Evolutionary conservation across 148 eudicot genomes (phyloP), one percentile per base, ranked within the genome.

Genomic region (Rhododendron simsii): DNA sequence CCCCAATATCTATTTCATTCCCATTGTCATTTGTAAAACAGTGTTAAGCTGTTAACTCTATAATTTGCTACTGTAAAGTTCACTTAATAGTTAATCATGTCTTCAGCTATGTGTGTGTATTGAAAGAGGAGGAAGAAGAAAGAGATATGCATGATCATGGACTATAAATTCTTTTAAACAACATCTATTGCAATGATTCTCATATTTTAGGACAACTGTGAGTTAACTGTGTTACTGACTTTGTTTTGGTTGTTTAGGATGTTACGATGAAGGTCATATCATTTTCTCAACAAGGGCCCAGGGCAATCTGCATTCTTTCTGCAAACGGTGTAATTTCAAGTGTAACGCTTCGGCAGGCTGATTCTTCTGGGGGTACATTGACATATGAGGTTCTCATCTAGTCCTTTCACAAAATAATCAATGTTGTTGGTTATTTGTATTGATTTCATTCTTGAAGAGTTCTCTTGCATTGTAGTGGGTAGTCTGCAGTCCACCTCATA

Each of bases 221-320:
- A 55, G 65, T 77, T 63, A 39, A 20, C 53, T 45, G 44, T 39
- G 39, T 28, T 65, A 28, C 8, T 80, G 39, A 44, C 74, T 81
- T 81, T 11, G 35, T 78, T 88, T 79, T 87, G 81, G 30, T 84
- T 81, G 35, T 90, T 84, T 82, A 98, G 99, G 98, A 98, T 90
- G 98, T 98, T 28, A 98, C 92, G 8, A 94, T 92, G 98, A 95
- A 98, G 93, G 92, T 98, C 57, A 95, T 98, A 90, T 98, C 99
- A 63, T 98, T 98, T 87, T 98, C 98, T 83, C 99, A 97, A 88
- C 99, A 97, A 93, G 98, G 98, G 21, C 97, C 98, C 69, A 93
- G 95, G 61, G 98, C 99, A 59, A 94, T 98, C 75, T 98, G 99
- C 91, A 93, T 98, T 85, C 92, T 98, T 65, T 98, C 99, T 65